phyloP scores from a whole-genome alignment of 371 early-diverging fungal genomes.

The Saksenaea vasiformis region DNA sequence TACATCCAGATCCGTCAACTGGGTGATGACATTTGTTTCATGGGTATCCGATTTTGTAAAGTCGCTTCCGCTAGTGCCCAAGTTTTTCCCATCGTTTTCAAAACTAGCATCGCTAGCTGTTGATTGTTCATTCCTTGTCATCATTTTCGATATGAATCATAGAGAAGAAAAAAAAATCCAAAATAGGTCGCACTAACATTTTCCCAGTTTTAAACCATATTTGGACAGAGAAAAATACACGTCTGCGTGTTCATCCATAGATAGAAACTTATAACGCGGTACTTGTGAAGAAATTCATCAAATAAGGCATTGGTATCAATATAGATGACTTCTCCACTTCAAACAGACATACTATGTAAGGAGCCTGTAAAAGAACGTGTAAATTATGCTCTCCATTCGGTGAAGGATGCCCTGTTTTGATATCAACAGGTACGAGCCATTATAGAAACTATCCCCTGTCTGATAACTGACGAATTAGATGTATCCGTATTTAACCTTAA shows the following conservation, averaged over 20 bases:
- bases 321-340: too few species aligned
- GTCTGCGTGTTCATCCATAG: background rate
- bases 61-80: slow-evolving; percentile 51
- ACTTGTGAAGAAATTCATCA: too few species aligned
- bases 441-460: too few species aligned
- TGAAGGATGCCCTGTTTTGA: too few species aligned
- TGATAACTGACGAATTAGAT: too few species aligned
- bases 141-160: background rate
- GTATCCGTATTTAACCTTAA: too few species aligned
- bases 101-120: slow-evolving; percentile 52
- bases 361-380: too few species aligned
- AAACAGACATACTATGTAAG: too few species aligned
- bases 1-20: slow-evolving; percentile 25
- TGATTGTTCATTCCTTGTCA: slow-evolving; percentile 3
- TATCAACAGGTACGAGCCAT: too few species aligned
- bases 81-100: slow-evolving; percentile 60
- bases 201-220: background rate
- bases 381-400: too few species aligned
- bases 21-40: slow-evolving; percentile 11
- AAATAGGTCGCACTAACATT: background rate
- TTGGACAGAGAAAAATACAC: background rate
- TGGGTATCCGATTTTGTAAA: slow-evolving; percentile 34
- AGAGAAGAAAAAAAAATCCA: background rate
- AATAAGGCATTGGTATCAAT: too few species aligned
- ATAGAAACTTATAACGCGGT: too few species aligned